A percentile compares a stretch with the other conserved stretches of the same genome.
These are phyloP conservation scores for Solanum hybrid DNA, from an alignment of 305 asterid genomes.

Conservation along the genomic window DNA sequence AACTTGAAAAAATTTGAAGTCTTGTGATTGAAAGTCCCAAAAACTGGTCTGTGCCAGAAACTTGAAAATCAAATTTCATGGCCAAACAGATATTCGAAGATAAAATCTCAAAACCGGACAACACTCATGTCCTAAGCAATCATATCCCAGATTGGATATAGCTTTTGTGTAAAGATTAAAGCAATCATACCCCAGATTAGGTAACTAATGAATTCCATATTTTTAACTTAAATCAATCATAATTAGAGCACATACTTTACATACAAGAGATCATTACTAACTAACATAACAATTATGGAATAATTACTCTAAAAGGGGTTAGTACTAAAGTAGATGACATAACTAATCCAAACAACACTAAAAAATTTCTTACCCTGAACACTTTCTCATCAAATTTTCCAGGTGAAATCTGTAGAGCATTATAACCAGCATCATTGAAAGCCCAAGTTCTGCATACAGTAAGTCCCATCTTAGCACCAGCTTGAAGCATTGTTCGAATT, in stretches of 20 bases:
- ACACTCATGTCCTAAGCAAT: not conserved
- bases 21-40: not conserved
- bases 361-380: constrained; percentile 51
- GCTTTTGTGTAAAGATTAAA: not conserved
- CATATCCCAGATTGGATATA: not conserved
- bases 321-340: constrained; percentile 7
- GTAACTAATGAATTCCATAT: not conserved
- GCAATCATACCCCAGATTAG: not conserved
- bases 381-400: constrained; percentile 80
- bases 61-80: not conserved
- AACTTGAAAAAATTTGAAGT: not conserved
- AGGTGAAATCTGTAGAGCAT: constrained; percentile 84
- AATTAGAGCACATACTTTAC: not conserved
- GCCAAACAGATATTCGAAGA: not conserved
- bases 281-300: not conserved
- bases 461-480: constrained; percentile 91
- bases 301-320: not conserved
- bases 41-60: not conserved
- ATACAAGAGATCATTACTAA: not conserved
- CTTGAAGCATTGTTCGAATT: constrained; percentile 57
- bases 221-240: not conserved
- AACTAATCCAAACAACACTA: not conserved
- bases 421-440: constrained; percentile 89
- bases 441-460: constrained; percentile 99
- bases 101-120: not conserved